These are phyloP conservation scores for Skeletonema menzelii DNA, from an alignment of 108 stramenopile species.

Conservation along the genomic window DNA sequence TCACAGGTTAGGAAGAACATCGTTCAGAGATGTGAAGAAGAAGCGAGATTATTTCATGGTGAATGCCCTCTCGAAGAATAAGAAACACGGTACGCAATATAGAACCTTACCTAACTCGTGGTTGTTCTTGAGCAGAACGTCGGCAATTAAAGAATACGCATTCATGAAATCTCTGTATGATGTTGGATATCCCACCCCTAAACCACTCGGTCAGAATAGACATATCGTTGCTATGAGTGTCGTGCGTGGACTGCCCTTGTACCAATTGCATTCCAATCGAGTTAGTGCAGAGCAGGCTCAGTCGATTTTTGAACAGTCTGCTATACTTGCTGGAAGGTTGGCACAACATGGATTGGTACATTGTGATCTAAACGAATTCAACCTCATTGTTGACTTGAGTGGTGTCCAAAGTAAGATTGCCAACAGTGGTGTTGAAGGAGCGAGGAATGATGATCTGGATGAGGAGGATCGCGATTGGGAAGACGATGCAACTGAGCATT, in stretches of 20 bases:
- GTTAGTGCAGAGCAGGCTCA: slow-evolving; percentile 89
- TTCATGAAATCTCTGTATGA: slow-evolving; percentile 97
- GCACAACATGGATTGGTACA: slow-evolving; percentile 96
- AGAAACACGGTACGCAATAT: slow-evolving; percentile 36
- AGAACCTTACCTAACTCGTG: slow-evolving; percentile 80
- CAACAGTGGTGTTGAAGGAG: slow-evolving; percentile 28
- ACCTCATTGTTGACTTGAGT: slow-evolving; percentile 94
- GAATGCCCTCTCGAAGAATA: slow-evolving; percentile 52
- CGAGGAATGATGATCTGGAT: slow-evolving; percentile 16
- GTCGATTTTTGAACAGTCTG: slow-evolving; percentile 84
- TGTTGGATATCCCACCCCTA: slow-evolving; percentile 93
- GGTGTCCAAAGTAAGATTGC: slow-evolving; percentile 68
- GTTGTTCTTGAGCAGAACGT: slow-evolving; percentile 94
- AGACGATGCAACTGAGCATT: slow-evolving; percentile 70
- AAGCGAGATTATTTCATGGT: slow-evolving; percentile 97
- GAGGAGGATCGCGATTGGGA: slow-evolving; percentile 20
- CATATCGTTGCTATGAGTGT: slow-evolving; percentile 93
- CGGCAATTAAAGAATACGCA: slow-evolving; percentile 94
- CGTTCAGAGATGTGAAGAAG: slow-evolving; percentile 95
- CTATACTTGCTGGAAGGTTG: slow-evolving; percentile 68
- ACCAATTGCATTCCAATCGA: slow-evolving; percentile 80
- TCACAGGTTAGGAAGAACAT: slow-evolving; percentile 97
- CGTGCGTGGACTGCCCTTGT: slow-evolving; percentile 88
- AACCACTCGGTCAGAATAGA: slow-evolving; percentile 92
- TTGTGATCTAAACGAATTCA: slow-evolving; percentile 99